A percentile compares a stretch with the other conserved stretches of the same genome.
These are phyloP conservation scores for Geosiphon pyriformis DNA, from an alignment of 192 early-diverging fungal species.

Conservation along the genomic window DNA sequence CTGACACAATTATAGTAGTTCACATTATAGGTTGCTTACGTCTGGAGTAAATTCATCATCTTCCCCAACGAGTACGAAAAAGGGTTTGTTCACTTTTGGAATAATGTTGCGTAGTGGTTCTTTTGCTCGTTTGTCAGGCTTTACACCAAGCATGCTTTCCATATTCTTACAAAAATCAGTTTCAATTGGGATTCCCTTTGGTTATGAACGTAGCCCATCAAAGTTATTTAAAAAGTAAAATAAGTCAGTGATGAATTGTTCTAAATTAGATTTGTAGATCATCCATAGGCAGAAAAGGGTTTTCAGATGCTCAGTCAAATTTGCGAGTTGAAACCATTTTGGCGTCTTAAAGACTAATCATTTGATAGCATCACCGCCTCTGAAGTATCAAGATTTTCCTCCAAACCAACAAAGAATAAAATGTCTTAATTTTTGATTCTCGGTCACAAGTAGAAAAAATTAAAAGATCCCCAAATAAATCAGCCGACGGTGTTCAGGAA, in stretches of 20 bases:
- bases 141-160: conserved; percentile 75
- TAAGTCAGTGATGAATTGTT: background rate
- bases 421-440: conserved; percentile 5
- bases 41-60: conserved; percentile 61
- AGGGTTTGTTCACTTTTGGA: conserved; percentile 62
- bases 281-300: too few species aligned
- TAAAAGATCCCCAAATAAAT: background rate
- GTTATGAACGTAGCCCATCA: background rate
- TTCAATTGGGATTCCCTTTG: conserved; percentile 52
- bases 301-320: background rate
- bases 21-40: conserved; percentile 22
- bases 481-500: background rate
- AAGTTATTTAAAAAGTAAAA: background rate
- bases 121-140: conserved; percentile 19
- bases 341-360: conserved; percentile 18
- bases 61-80: conserved; percentile 80
- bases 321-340: conserved; percentile 1
- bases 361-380: background rate
- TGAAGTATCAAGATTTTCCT: background rate
- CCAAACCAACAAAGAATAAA: too few species aligned
- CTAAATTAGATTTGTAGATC: too few species aligned
- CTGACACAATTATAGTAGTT: background rate
- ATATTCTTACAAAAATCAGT: conserved; percentile 70
- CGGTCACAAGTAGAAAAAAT: too few species aligned
- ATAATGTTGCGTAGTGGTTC: conserved; percentile 55